These are phyloP conservation scores for Xerocomus minutiporus DNA, from an alignment of 1,284 basidiomycete genomes.

Conservation along the genomic window DNA sequence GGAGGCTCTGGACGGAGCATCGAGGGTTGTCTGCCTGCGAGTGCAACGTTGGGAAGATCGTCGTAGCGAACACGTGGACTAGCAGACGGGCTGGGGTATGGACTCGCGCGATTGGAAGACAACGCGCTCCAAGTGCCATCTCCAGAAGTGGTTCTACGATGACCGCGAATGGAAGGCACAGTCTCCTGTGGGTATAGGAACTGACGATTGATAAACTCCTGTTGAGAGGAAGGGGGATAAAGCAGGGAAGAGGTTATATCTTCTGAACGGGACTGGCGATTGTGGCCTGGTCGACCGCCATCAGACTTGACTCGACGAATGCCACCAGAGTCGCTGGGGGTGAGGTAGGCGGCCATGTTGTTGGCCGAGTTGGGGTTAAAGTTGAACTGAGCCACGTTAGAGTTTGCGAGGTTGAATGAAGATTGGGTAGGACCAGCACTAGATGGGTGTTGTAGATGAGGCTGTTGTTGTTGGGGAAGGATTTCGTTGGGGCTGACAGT, in stretches of 20 bases:
- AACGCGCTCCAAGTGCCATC: slow-evolving; percentile 33
- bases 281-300: slow-evolving; percentile 39
- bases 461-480: slow-evolving; percentile 31
- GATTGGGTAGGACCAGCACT: slow-evolving; percentile 19
- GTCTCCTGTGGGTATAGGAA: slow-evolving; percentile 42
- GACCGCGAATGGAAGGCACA: slow-evolving; percentile 42
- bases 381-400: slow-evolving; percentile 26
- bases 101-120: slow-evolving; percentile 32
- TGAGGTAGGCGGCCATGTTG: slow-evolving; percentile 40
- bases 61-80: slow-evolving; percentile 33
- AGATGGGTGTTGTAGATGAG: slow-evolving; percentile 23
- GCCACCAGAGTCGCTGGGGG: slow-evolving; percentile 36
- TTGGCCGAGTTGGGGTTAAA: slow-evolving; percentile 20
- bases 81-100: slow-evolving; percentile 34
- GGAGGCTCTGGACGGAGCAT: slow-evolving; percentile 26
- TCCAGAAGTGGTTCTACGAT: slow-evolving; percentile 60
- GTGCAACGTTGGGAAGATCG: slow-evolving; percentile 32
- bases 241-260: slow-evolving; percentile 38
- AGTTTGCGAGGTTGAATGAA: slow-evolving; percentile 24
- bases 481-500: slow-evolving; percentile 50
- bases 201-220: slow-evolving; percentile 45
- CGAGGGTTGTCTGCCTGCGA: slow-evolving; percentile 22
- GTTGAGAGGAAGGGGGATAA: slow-evolving; percentile 40
- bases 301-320: slow-evolving; percentile 55
- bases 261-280: slow-evolving; percentile 50